A percentile compares a stretch with the other conserved stretches of the same genome.
Evolutionary conservation across 2,329 filamentous ascomycete genomes (phyloP).

Genomic region (Fusarium solani-melongenae): DNA sequence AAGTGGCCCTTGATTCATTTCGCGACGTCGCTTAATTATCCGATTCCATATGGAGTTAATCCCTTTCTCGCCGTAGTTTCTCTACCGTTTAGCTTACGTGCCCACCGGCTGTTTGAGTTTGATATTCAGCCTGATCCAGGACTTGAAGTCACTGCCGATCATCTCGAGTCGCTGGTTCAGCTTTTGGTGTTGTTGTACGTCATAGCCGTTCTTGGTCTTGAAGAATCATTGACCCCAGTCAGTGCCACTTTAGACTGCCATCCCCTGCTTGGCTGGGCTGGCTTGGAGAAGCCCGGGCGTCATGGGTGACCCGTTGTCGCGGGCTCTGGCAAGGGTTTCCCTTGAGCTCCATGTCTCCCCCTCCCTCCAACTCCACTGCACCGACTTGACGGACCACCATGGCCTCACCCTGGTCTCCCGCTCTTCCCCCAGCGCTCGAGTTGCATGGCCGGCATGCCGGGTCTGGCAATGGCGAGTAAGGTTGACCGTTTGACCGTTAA

Average conservation of each 20-base stretch:
- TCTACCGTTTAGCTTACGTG: not conserved
- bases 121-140: not conserved
- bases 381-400: conserved; percentile 40
- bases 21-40: conserved; percentile 34
- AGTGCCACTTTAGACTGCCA: conserved; percentile 33
- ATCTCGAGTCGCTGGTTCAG: not conserved
- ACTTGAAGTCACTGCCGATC: not conserved
- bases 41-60: conserved; percentile 23
- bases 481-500: conserved; percentile 37
- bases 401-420: conserved; percentile 45
- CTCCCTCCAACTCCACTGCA: conserved; percentile 40
- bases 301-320: conserved; percentile 38
- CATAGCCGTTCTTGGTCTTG: conserved; percentile 14
- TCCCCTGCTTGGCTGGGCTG: conserved; percentile 37
- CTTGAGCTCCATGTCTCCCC: conserved; percentile 32
- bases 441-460: conserved; percentile 36
- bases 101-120: not conserved
- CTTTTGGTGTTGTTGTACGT: not conserved
- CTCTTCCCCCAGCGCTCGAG: conserved; percentile 21
- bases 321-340: conserved; percentile 43
- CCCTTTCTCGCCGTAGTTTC: conserved; percentile 1
- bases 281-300: conserved; percentile 23
- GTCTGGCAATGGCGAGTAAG: conserved; percentile 23
- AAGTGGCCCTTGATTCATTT: conserved; percentile 28
- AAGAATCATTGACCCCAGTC: conserved; percentile 23